phyloP scores from a whole-genome alignment of 228 moss, liverwort and hornwort genomes.

The Sphagnum fallax region DNA sequence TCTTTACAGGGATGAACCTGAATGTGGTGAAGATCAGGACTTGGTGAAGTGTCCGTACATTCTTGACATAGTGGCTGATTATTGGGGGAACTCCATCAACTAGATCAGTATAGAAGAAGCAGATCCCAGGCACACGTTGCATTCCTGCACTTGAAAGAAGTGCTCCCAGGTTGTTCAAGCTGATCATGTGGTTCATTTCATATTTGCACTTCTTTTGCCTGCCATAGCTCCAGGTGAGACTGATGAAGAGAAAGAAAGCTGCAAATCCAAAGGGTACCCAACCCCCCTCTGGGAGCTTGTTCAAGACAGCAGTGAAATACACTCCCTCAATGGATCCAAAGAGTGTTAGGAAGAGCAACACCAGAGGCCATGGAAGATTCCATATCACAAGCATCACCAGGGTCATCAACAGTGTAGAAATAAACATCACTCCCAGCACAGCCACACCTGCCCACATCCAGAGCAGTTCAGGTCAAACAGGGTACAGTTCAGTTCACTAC shows the following conservation, averaged over 20 bases:
- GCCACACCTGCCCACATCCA: constrained; percentile 55
- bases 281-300: constrained; percentile 76
- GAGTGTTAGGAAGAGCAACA: constrained; percentile 30
- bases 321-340: constrained; percentile 61
- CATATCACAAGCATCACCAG: constrained; percentile 77
- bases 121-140: constrained; percentile 66
- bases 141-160: constrained; percentile 37
- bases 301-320: constrained; percentile 63
- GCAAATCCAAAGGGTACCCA: constrained; percentile 78
- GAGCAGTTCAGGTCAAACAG: neutral
- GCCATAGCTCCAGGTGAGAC: constrained; percentile 75
- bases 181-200: constrained; percentile 51
- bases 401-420: constrained; percentile 47
- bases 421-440: constrained; percentile 70
- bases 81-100: constrained; percentile 70
- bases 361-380: constrained; percentile 49
- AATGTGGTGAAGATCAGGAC: constrained; percentile 69
- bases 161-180: constrained; percentile 29
- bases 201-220: constrained; percentile 42
- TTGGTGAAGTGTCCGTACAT: constrained; percentile 64
- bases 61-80: constrained; percentile 67
- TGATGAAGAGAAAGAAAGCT: constrained; percentile 40
- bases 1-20: constrained; percentile 48
- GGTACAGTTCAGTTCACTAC: too few species aligned
- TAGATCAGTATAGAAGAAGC: constrained; percentile 80